Evolutionary conservation across 2,329 filamentous ascomycete species (phyloP).

Genomic region (Fusarium sp.): DNA sequence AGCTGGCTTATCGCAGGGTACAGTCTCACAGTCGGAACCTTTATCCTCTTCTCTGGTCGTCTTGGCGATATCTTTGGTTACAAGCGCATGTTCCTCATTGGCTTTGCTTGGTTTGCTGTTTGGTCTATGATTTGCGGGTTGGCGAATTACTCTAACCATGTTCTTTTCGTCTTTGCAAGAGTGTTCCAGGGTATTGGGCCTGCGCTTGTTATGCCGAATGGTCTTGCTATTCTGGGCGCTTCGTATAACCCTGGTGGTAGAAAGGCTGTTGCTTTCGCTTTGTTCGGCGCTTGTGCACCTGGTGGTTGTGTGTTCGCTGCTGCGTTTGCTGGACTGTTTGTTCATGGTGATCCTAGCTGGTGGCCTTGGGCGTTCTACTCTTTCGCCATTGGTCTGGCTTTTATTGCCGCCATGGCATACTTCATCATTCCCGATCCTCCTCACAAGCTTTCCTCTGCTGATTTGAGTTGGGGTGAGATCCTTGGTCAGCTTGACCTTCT

Average conservation of each 20-base stretch:
- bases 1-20: slow-evolving; percentile 69
- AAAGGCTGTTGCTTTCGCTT: slow-evolving; percentile 69
- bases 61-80: slow-evolving; percentile 69
- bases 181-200: slow-evolving; percentile 71
- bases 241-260: slow-evolving; percentile 66
- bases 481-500: slow-evolving; percentile 53
- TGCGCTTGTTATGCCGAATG: slow-evolving; percentile 72
- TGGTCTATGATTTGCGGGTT: slow-evolving; percentile 63
- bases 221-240: slow-evolving; percentile 68
- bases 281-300: slow-evolving; percentile 60
- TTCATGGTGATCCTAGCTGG: slow-evolving; percentile 50
- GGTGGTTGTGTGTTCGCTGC: slow-evolving; percentile 58
- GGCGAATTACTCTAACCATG: slow-evolving; percentile 52
- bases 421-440: slow-evolving; percentile 52
- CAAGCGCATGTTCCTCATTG: slow-evolving; percentile 64
- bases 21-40: slow-evolving; percentile 65
- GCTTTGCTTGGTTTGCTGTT: slow-evolving; percentile 64
- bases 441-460: slow-evolving; percentile 19
- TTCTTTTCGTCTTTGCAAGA: slow-evolving; percentile 63
- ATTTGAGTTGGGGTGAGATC: slow-evolving; percentile 31
- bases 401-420: slow-evolving; percentile 48
- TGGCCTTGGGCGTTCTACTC: slow-evolving; percentile 64
- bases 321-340: slow-evolving; percentile 54
- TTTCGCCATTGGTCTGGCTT: slow-evolving; percentile 50
- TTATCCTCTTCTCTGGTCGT: slow-evolving; percentile 67